phyloP scores from a whole-genome alignment of 805 yeast species.

The Geotrichum ghanense region DNA sequence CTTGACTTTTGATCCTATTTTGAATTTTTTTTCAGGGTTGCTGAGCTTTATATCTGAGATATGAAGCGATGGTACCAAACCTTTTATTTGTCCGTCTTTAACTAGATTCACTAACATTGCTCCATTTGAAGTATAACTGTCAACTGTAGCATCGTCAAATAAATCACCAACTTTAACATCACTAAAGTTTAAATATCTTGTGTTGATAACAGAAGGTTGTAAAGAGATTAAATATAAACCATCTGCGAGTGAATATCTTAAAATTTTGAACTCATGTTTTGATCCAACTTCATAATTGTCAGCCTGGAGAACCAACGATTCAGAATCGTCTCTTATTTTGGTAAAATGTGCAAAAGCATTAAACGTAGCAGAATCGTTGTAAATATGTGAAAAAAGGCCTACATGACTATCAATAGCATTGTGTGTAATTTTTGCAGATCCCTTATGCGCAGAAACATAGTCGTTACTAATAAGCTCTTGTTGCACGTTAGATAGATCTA shows the following conservation, averaged over 20 bases:
- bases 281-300: slow-evolving; percentile 46
- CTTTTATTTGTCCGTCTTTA: slow-evolving; percentile 34
- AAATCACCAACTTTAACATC: slow-evolving; percentile 75
- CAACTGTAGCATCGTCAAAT: slow-evolving; percentile 39
- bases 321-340: slow-evolving; percentile 37
- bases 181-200: slow-evolving; percentile 51
- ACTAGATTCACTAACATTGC: slow-evolving; percentile 51
- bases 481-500: not conserved
- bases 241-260: slow-evolving; percentile 60
- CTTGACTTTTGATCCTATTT: slow-evolving; percentile 68
- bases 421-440: slow-evolving; percentile 56
- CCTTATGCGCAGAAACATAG: slow-evolving; percentile 63
- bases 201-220: slow-evolving; percentile 51
- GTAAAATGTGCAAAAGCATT: slow-evolving; percentile 73
- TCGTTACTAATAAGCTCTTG: slow-evolving; percentile 22
- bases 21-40: slow-evolving; percentile 88
- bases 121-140: slow-evolving; percentile 43
- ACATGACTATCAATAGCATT: slow-evolving; percentile 34
- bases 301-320: slow-evolving; percentile 19
- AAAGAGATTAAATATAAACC: slow-evolving; percentile 55
- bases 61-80: slow-evolving; percentile 61
- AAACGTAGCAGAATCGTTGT: slow-evolving; percentile 31
- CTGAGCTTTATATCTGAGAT: slow-evolving; percentile 74
- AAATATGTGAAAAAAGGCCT: slow-evolving; percentile 33
- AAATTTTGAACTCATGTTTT: slow-evolving; percentile 62